Percentiles rank a stretch among this genome's conserved stretches.
Evolutionary conservation across 1,139 yeast genomes (phyloP).

Genomic region (Starmera stellimalicola): DNA sequence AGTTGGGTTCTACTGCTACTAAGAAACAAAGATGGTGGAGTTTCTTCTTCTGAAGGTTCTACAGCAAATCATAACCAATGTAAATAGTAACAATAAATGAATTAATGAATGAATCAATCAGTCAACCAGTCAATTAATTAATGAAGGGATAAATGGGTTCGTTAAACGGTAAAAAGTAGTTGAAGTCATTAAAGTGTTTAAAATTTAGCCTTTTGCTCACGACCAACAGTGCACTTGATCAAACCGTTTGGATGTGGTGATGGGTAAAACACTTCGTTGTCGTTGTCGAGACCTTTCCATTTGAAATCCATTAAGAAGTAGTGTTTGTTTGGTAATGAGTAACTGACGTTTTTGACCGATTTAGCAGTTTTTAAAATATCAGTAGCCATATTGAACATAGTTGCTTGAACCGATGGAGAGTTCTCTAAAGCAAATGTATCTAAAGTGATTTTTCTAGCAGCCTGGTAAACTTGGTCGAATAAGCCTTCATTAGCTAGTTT

Average conservation of each 20-base stretch:
- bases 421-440: slow-evolving; percentile 75
- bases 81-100: too few relatives aligned
- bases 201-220: slow-evolving; percentile 43
- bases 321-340: slow-evolving; percentile 83
- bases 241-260: slow-evolving; percentile 89
- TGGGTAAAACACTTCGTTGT: slow-evolving; percentile 80
- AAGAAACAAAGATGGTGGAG: slow-evolving; percentile 50
- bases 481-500: slow-evolving; percentile 48
- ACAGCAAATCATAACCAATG: too few relatives aligned
- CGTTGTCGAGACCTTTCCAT: slow-evolving; percentile 78
- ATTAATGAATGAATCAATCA: not conserved
- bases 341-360: slow-evolving; percentile 53
- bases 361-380: slow-evolving; percentile 54
- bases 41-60: too few relatives aligned
- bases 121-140: too few relatives aligned
- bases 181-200: too few relatives aligned
- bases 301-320: slow-evolving; percentile 69
- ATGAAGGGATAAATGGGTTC: not conserved
- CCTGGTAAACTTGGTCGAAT: slow-evolving; percentile 51
- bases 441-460: slow-evolving; percentile 61
- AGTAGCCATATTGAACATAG: slow-evolving; percentile 86
- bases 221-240: slow-evolving; percentile 77
- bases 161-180: not conserved
- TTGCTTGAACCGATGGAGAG: slow-evolving; percentile 89
- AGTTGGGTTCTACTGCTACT: slow-evolving; percentile 46